These are phyloP conservation scores for Botrytis byssoidea DNA, from an alignment of 2,329 filamentous ascomycete genomes.

Conservation along the genomic window DNA sequence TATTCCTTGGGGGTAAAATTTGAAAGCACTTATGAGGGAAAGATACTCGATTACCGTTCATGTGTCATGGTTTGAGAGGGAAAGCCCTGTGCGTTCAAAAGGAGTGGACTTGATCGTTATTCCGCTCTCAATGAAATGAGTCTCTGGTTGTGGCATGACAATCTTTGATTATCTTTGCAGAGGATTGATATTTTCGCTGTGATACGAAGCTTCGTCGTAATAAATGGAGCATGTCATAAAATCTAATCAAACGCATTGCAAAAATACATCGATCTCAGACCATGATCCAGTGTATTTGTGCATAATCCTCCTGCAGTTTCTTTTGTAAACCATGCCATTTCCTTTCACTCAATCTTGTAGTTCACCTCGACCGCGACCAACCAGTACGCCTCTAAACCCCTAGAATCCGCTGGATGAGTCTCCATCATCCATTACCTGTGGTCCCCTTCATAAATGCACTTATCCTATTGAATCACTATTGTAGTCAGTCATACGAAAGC, in stretches of 20 bases:
- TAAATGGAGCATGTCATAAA: conserved; percentile 9
- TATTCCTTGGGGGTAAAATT: conserved; percentile 48
- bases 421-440: neutral
- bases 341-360: neutral
- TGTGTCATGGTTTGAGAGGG: conserved; percentile 61
- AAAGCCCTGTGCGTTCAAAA: conserved; percentile 93
- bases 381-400: neutral
- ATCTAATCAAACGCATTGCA: conserved; percentile 11
- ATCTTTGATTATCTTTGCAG: conserved; percentile 17
- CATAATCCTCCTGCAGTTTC: neutral
- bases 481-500: neutral
- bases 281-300: conserved; percentile 5
- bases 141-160: conserved; percentile 18
- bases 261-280: neutral
- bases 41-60: conserved; percentile 73
- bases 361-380: neutral
- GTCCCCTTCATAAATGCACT: neutral
- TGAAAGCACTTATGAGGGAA: conserved; percentile 97
- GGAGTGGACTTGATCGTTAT: conserved; percentile 26
- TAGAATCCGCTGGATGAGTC: neutral
- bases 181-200: conserved; percentile 8
- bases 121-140: conserved; percentile 21
- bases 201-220: conserved; percentile 8
- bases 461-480: neutral
- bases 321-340: neutral